Conservation (phyloP, 345 rosid genomes). For the Heritiera fomes region DNA sequence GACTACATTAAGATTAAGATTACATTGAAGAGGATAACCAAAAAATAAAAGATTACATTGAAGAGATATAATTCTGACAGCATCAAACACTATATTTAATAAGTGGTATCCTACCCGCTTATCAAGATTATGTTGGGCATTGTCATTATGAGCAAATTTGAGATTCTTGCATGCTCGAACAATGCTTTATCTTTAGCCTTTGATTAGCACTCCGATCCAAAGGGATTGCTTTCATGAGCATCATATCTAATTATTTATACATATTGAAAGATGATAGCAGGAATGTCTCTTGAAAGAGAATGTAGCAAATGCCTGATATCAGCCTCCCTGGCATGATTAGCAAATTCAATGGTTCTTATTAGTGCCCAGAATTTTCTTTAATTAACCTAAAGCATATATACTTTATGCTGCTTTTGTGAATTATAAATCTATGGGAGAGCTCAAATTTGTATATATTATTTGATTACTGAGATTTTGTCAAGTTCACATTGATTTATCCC, state of each 20-base stretch:
- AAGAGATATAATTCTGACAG: neutral
- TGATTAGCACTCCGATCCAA: neutral
- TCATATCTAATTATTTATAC: too few species aligned
- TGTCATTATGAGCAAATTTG: neutral
- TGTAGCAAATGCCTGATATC: neutral
- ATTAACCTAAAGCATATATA: constrained; percentile 12
- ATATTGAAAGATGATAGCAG: neutral
- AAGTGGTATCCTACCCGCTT: neutral
- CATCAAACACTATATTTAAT: constrained; percentile 4
- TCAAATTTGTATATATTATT: neutral
- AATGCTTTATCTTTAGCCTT: constrained; percentile 1
- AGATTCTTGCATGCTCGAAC: neutral
- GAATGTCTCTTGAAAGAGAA: neutral
- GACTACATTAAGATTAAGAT: neutral
- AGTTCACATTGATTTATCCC: constrained; percentile 18
- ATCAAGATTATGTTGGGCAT: neutral
- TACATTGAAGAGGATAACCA: neutral
- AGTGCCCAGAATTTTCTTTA: constrained; percentile 8
- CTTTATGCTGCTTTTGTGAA: constrained; percentile 2
- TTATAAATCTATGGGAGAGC: neutral
- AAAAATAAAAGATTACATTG: neutral
- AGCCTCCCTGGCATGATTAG: neutral
- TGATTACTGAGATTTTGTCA: neutral
- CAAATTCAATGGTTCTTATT: constrained; percentile 13
- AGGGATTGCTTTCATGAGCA: too few species aligned